These are phyloP conservation scores for Stephania cephalantha DNA, from an alignment of 164 flowering plant genomes.

Conservation along the genomic window DNA sequence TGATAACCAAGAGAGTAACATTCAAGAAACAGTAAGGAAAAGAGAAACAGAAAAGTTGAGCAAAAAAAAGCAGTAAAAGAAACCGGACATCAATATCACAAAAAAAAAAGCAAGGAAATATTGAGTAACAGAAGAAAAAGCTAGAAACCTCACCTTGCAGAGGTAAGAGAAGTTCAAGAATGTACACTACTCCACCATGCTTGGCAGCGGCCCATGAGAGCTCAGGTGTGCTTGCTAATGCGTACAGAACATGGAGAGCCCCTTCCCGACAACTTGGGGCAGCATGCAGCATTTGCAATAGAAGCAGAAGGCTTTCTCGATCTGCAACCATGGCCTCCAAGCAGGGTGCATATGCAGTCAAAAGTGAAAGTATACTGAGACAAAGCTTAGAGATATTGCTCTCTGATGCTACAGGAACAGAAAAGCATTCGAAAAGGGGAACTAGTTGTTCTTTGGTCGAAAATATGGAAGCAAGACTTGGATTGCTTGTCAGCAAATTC, in stretches of 20 bases:
- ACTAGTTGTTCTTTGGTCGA: constrained; percentile 82
- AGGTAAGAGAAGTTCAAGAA: constrained; percentile 93
- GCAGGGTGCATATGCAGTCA: constrained; percentile 89
- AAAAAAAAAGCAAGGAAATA: neutral
- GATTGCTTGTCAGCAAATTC: constrained; percentile 79
- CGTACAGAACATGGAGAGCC: constrained; percentile 93
- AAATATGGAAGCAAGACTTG: constrained; percentile 78
- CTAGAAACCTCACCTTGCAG: constrained; percentile 48
- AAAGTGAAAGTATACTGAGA: constrained; percentile 71
- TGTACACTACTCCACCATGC: constrained; percentile 98
- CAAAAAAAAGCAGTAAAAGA: neutral
- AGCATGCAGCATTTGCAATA: constrained; percentile 90
- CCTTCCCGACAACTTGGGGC: constrained; percentile 91
- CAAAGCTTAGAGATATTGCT: constrained; percentile 84
- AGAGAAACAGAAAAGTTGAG: neutral
- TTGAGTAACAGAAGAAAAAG: constrained; percentile 2
- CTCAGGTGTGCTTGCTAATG: constrained; percentile 96
- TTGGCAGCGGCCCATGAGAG: constrained; percentile 99
- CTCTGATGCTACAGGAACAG: constrained; percentile 62
- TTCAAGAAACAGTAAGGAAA: neutral
- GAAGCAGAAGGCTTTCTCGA: constrained; percentile 75
- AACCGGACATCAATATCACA: neutral
- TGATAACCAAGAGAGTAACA: neutral
- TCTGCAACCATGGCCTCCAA: constrained; percentile 99
- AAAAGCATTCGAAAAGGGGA: constrained; percentile 94